Percentiles rank a stretch among this genome's conserved stretches.
phyloP scores from a whole-genome alignment of 192 early-diverging fungal species.

The Linnemannia zychae region DNA sequence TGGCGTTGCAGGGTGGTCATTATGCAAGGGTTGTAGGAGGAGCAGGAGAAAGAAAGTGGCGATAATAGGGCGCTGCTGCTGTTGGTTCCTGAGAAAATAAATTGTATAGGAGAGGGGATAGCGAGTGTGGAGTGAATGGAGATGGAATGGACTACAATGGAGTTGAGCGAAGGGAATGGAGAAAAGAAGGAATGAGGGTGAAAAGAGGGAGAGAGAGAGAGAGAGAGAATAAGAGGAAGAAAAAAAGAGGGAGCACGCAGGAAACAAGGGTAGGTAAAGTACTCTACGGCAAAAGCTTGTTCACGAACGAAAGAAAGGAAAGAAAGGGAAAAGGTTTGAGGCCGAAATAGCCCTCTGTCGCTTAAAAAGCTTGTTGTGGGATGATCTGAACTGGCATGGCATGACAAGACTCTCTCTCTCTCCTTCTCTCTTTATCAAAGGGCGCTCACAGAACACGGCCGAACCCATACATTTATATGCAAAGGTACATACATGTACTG shows the following conservation, averaged over 20 bases:
- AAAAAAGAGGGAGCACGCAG: not conserved
- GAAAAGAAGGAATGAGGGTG: slow-evolving; percentile 2
- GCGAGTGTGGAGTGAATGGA: not conserved
- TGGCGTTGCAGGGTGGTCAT: slow-evolving; percentile 4
- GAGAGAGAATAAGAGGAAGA: not conserved
- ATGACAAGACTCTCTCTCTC: not conserved
- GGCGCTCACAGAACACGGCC: not conserved
- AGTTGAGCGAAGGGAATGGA: not conserved
- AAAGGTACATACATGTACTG: not conserved
- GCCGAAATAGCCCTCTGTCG: not conserved
- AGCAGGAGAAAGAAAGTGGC: not conserved
- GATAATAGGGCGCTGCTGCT: not conserved
- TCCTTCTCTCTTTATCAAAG: too few species aligned
- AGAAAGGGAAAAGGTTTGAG: not conserved
- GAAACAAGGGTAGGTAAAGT: not conserved
- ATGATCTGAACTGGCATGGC: not conserved
- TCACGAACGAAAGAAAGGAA: not conserved
- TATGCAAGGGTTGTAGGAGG: not conserved
- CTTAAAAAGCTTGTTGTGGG: not conserved
- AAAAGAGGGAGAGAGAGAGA: slow-evolving; percentile 8
- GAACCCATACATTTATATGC: not conserved
- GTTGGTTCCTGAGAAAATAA: not conserved
- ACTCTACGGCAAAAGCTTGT: not conserved
- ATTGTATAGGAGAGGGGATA: too few species aligned
- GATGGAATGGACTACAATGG: not conserved